phyloP scores from a whole-genome alignment of 768 basidiomycete species.

The Paxillus ammoniavirescens region DNA sequence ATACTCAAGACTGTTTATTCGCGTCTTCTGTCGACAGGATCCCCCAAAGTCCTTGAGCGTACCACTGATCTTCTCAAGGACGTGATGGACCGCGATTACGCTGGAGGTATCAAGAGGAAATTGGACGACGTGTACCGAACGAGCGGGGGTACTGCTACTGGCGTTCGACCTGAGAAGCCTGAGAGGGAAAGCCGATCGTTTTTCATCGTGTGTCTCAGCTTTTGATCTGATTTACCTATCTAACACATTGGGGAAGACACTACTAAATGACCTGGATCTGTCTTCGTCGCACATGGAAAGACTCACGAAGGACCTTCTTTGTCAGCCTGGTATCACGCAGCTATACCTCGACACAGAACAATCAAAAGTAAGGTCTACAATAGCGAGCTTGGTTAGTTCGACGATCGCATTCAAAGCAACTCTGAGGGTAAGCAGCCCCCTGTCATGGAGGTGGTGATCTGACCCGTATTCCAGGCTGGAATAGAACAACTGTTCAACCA shows the following conservation, averaged over 20 bases:
- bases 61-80: constrained; percentile 65
- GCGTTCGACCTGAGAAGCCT: constrained; percentile 63
- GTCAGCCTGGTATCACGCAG: constrained; percentile 56
- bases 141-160: constrained; percentile 39
- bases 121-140: constrained; percentile 85
- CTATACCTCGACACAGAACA: constrained; percentile 66
- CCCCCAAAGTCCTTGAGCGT: constrained; percentile 52
- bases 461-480: constrained; percentile 51
- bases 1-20: constrained; percentile 83
- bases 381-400: constrained; percentile 52
- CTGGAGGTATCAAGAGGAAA: constrained; percentile 76
- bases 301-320: constrained; percentile 63
- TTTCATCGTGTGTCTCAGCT: constrained; percentile 69
- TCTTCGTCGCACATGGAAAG: constrained; percentile 89
- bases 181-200: constrained; percentile 77
- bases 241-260: constrained; percentile 49
- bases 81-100: constrained; percentile 81
- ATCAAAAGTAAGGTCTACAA: constrained; percentile 42
- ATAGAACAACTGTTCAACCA: constrained; percentile 97
- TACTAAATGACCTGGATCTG: constrained; percentile 92
- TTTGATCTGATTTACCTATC: not conserved
- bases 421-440: constrained; percentile 55
- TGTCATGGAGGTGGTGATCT: not conserved
- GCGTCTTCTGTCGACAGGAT: constrained; percentile 78
- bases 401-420: constrained; percentile 67